Percentiles rank a stretch among this genome's conserved stretches.
These are phyloP conservation scores for Vitis amurensis DNA, from an alignment of 164 flowering plant genomes.

Conservation along the genomic window DNA sequence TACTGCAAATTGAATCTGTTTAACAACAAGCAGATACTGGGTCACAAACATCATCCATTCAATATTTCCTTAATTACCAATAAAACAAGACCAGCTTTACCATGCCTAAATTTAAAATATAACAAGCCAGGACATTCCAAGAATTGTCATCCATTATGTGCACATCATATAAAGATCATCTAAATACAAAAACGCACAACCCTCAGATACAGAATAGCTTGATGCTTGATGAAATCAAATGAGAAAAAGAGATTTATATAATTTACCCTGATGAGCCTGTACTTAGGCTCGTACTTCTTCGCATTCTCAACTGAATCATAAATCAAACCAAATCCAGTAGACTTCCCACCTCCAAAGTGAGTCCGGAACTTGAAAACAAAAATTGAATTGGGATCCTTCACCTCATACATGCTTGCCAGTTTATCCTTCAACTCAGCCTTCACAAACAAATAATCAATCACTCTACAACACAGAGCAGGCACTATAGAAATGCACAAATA, in stretches of 20 bases:
- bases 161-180: neutral
- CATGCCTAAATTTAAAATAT: too few relatives aligned
- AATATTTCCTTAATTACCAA: too few relatives aligned
- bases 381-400: conserved; percentile 57
- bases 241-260: neutral
- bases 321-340: conserved; percentile 69
- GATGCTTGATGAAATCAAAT: neutral
- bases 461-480: neutral
- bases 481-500: neutral
- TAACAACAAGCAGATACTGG: too few relatives aligned
- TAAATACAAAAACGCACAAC: neutral
- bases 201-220: neutral
- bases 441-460: neutral
- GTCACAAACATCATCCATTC: too few relatives aligned
- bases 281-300: conserved; percentile 71
- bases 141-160: neutral
- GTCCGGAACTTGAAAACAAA: conserved; percentile 72
- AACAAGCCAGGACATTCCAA: too few relatives aligned
- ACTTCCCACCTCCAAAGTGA: conserved; percentile 77
- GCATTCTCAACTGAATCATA: conserved; percentile 70
- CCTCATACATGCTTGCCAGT: conserved; percentile 56
- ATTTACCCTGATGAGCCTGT: conserved; percentile 72
- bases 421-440: conserved; percentile 72
- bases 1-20: too few relatives aligned
- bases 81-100: too few relatives aligned